Conservation (phyloP, 78 protist species). For the Paratrimastix pyriformis region DNA sequence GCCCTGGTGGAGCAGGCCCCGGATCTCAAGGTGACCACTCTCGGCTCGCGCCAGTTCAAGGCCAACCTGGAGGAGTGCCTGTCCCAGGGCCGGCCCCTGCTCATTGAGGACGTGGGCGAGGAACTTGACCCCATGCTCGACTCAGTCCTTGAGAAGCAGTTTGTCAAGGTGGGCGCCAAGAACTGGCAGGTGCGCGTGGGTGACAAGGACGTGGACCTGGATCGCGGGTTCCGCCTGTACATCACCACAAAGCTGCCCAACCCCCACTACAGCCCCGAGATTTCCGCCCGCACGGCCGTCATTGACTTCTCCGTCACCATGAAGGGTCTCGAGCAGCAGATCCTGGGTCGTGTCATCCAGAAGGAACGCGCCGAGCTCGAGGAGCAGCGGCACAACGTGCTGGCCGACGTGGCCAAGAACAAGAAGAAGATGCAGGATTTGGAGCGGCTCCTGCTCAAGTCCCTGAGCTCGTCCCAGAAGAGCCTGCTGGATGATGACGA, state of each 20-base stretch:
- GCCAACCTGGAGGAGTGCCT: constrained; percentile 50
- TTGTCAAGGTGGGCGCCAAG: constrained; percentile 44
- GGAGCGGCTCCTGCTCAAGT: constrained; percentile 54
- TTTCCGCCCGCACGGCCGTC: constrained; percentile 56
- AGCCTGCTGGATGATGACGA: constrained; percentile 71
- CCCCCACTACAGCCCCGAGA: constrained; percentile 81
- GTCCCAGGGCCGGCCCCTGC: constrained; percentile 48
- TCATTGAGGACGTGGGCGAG: constrained; percentile 62
- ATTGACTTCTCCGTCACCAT: constrained; percentile 77
- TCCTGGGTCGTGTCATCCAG: constrained; percentile 61
- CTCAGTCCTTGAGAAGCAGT: constrained; percentile 67
- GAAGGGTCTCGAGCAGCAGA: constrained; percentile 75
- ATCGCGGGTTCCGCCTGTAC: constrained; percentile 48
- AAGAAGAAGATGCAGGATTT: constrained; percentile 40
- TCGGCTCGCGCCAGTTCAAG: constrained; percentile 44
- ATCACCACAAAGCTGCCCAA: constrained; percentile 67
- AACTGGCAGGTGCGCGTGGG: constrained; percentile 39
- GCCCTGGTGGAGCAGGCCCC: too few relatives aligned
- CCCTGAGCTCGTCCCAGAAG: constrained; percentile 57
- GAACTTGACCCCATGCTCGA: constrained; percentile 75
- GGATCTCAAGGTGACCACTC: constrained; percentile 29
- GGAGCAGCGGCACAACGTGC: constrained; percentile 40
- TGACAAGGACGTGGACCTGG: constrained; percentile 64
- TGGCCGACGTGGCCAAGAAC: constrained; percentile 59
- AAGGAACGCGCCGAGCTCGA: constrained; percentile 70